Evolutionary conservation across 1,139 yeast species (phyloP).

Genomic region (Candida glucosophila): DNA sequence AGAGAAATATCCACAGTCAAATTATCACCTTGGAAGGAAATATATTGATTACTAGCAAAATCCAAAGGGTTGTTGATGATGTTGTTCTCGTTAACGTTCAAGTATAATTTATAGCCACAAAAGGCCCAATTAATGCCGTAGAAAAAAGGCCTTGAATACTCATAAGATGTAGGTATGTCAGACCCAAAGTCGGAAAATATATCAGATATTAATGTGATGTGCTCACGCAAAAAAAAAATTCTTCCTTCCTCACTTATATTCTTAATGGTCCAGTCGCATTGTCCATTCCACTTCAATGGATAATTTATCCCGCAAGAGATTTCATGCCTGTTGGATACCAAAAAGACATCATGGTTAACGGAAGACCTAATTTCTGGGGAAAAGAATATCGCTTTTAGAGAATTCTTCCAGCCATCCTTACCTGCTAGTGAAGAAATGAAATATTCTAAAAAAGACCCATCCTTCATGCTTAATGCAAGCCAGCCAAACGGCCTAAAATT

Average conservation of each 20-base stretch:
- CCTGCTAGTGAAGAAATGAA: constrained; percentile 48
- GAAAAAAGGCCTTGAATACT: constrained; percentile 60
- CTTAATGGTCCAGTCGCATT: constrained; percentile 57
- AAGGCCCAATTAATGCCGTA: constrained; percentile 57
- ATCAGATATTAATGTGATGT: constrained; percentile 66
- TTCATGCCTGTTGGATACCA: constrained; percentile 53
- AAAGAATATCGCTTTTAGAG: constrained; percentile 37
- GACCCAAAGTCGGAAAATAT: constrained; percentile 67
- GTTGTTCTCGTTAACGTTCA: constrained; percentile 81
- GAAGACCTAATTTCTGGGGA: constrained; percentile 69
- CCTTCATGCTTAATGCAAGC: constrained; percentile 64
- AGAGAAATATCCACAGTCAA: constrained; percentile 39
- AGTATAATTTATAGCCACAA: constrained; percentile 47
- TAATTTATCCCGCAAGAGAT: constrained; percentile 51
- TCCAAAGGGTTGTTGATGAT: constrained; percentile 86
- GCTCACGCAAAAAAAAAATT: constrained; percentile 75
- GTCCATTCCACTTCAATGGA: constrained; percentile 79
- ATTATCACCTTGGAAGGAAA: constrained; percentile 65
- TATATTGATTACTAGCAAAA: constrained; percentile 66
- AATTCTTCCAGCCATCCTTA: constrained; percentile 52
- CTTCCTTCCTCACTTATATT: constrained; percentile 46
- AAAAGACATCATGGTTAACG: constrained; percentile 78
- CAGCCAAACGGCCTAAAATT: constrained; percentile 71
- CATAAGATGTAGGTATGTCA: constrained; percentile 68
- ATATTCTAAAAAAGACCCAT: constrained; percentile 41